phyloP scores from a whole-genome alignment of 805 yeast species.

The Pichia scutulata region DNA sequence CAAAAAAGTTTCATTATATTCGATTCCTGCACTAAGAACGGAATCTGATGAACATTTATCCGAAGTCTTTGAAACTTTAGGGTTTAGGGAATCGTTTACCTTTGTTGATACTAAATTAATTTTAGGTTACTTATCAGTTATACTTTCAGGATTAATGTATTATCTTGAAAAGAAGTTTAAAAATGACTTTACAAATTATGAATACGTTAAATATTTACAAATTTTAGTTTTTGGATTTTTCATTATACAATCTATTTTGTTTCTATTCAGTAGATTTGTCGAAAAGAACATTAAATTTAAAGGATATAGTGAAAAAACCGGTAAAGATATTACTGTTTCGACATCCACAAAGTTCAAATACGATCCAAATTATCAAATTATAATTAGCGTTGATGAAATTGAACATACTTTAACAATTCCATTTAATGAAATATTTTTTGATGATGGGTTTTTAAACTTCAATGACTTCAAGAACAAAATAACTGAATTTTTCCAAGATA shows the following conservation, averaged over 20 bases:
- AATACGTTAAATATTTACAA: slow-evolving; percentile 29
- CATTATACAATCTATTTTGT: slow-evolving; percentile 29
- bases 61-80: slow-evolving; percentile 33
- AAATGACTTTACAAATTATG: slow-evolving; percentile 33
- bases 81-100: slow-evolving; percentile 40
- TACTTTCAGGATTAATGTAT: slow-evolving; percentile 38
- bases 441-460: slow-evolving; percentile 37
- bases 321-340: slow-evolving; percentile 31
- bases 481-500: slow-evolving; percentile 9
- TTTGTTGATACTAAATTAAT: slow-evolving; percentile 40
- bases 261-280: slow-evolving; percentile 26
- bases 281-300: slow-evolving; percentile 41
- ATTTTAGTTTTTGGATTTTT: slow-evolving; percentile 33
- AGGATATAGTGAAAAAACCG: slow-evolving; percentile 30
- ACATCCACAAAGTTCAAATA: slow-evolving; percentile 31
- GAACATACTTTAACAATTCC: slow-evolving; percentile 21
- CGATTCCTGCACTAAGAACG: slow-evolving; percentile 39
- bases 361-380: slow-evolving; percentile 38
- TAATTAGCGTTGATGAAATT: slow-evolving; percentile 23
- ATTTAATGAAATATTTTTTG: slow-evolving; percentile 39
- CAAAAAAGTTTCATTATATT: slow-evolving; percentile 31
- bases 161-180: slow-evolving; percentile 40
- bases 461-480: slow-evolving; percentile 28
- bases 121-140: slow-evolving; percentile 41
- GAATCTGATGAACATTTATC: slow-evolving; percentile 44